Evolutionary conservation across 306 rosid genomes (phyloP), one percentile per base, ranked within the genome.

Genomic region (Quercus ilex): DNA sequence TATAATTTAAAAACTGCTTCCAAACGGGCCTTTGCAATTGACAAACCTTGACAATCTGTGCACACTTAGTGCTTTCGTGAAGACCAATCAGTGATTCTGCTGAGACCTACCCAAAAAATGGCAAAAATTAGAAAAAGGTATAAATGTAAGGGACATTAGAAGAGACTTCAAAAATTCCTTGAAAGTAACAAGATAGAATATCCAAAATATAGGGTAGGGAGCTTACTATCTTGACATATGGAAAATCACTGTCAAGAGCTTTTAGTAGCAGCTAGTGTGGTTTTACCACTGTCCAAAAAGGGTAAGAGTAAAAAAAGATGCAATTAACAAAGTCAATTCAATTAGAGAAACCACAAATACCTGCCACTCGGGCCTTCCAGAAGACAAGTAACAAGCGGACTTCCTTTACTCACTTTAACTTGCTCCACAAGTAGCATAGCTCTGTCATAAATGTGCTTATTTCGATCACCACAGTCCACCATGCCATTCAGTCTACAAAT

Each of bases 151-250:
- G 11, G 65, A 57, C 33, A 35, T 17, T 35, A 43, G 9, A 77
- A n/a, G 71, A 62, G 18, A 26, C 18, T 33, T 17, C 10, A 51
- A 46, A 46, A 46, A 77, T 80, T 80, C 68, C 78, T 73, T 78
- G 30, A 71, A 77, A 80, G 52, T 41, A 64, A 21, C 69, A 31
- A n/a, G 38, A 30, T 41, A 43, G 4, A 74, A 11, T 17, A 58
- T 71, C 60, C 67, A 78, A 38, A 78, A 73, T 43, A 59, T 63
- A 69, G 75, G 18, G 52, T 18, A 18, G 62, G 67, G 72, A 83
- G 72, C 99, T 90, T 93, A 96, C 99, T 67, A 93, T 96, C 92
- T 96, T 96, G 80, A 96, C 99, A 82, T 91, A 96, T 28, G 99
- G 92, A 76, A 96, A 96, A 84, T 93, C 98, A 60, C 99, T 96